Base-by-base conservation (phyloP, 2,329 filamentous ascomycete genomes). In the Exophiala viscosa region DNA sequence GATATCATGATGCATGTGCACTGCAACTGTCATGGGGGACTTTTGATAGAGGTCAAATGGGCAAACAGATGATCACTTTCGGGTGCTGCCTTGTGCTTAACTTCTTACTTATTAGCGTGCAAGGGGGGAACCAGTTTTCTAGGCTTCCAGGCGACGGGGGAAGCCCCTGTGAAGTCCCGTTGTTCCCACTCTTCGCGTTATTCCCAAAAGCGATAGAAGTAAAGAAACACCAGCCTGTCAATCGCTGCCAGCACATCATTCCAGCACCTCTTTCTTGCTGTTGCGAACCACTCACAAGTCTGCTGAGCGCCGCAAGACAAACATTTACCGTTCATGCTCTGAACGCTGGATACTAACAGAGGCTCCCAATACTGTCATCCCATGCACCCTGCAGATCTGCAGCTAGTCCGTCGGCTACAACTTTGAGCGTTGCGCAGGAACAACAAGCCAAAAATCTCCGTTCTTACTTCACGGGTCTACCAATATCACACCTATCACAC, bases 1-100 rank as follows among this genome's bases (percentile, higher is more conserved):
- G 7, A 65, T 81, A 57, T 74, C 75, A 38, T 78, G 40, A 42
- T 42, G 23, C 23, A 28, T 28, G 23, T 28, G 23, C 23, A 28
- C 23, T 28, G 23, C 23, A 28, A 5, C 23, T 28, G 23, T 28
- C 23, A 28, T 28, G 23, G 23, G 23, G 23, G 23, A 28, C 23
- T 28, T 28, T 28, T 28, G 23, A 28, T 28, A 28, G 23, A 28
- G 23, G 23, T 28, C 23, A 28, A 28, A 28, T 28, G 23, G 23
- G 5, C 23, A 28, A 28, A 28, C 23, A 28, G 8, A 28, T 28
- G 23, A 28, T 28, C 23, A n/a, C 23, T 28, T 28, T 7, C 23
- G 23, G 23, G 23, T 28, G 23, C 23, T 28, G 23, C 23, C 23
- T 28, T 28, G 23, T 28, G 23, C 23, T 28, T 28, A 28, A 28